Base-by-base conservation (phyloP, 805 yeast genomes). In the Lachancea thermotolerans region DNA sequence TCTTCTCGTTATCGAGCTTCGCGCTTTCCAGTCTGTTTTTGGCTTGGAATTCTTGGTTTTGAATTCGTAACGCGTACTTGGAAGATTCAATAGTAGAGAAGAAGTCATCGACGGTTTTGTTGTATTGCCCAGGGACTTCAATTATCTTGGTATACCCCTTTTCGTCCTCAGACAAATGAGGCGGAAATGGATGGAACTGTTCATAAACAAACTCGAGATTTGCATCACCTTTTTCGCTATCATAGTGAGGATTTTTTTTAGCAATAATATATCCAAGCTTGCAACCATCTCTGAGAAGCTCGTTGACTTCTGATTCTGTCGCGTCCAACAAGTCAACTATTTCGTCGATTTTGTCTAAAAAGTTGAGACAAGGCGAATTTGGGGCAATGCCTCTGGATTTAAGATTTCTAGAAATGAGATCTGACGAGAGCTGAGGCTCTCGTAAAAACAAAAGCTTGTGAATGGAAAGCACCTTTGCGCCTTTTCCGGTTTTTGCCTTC, bases 81-180 rank as follows among this genome's bases (percentile, higher is more conserved):
- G 88, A 79, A 3, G 95, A 80, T 58, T 91, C 95, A 12, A 90
- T 70, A 0, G 91, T 81, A 0, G 96, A 87, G 60, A 85, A 91
- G 58, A 85, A 91, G 35, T 69, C 71, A 63, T 91, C 99, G 16
- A 91, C 72, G 0, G 97, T 82, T 47, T 77, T 75, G 58, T 88
- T 90, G 62, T 88, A 91, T 2, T 48, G 48, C 0, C 93, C 89
- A 7, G 68, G 64, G 11, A 79, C 65, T 15, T 67, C 69, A 2
- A 74, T 69, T 16, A 80, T 57, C 17, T 68, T 66, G 41, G 57
- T 62, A 1, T 48, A 55, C 8, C 55, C 49, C 1, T 53, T 51
- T 8, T 66, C 71, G 1, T 53, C 52, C 9, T 65, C 62, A 10
- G 62, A 69, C 41, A 74, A 64, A 44, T 58, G 56, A 2, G 89